Evolutionary conservation across 371 early-diverging fungal species (phyloP).

Genomic region (Mucor piriformis): DNA sequence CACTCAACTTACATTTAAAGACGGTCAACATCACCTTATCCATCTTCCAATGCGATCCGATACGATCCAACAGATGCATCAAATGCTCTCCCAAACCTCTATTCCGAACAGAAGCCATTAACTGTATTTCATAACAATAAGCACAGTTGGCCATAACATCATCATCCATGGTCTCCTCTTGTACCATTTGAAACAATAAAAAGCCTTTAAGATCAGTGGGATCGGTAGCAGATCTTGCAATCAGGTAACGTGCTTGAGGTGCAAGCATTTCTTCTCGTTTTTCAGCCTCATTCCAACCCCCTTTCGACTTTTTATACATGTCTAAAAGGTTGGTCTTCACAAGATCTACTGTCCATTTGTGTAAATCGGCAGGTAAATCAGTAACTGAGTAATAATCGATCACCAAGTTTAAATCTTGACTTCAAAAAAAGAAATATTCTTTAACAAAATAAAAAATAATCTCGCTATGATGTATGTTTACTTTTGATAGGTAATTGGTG

Average conservation of each 20-base stretch:
- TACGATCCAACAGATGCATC: conserved; percentile 48
- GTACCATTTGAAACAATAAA: conserved; percentile 58
- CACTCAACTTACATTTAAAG: conserved; percentile 52
- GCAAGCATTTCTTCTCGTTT: conserved; percentile 57
- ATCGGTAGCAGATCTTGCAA: conserved; percentile 41
- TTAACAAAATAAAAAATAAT: neutral
- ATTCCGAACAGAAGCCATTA: conserved; percentile 41
- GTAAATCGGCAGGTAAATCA: conserved; percentile 41
- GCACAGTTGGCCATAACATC: conserved; percentile 57
- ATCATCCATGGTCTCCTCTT: conserved; percentile 65
- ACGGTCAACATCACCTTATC: conserved; percentile 71
- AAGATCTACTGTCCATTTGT: conserved; percentile 51
- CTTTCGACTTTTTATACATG: conserved; percentile 57
- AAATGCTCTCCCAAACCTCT: conserved; percentile 59
- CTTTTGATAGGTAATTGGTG: conserved; percentile 34
- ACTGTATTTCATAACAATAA: conserved; percentile 62
- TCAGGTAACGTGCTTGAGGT: conserved; percentile 50
- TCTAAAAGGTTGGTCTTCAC: conserved; percentile 59
- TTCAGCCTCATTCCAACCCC: conserved; percentile 57
- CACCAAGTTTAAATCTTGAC: conserved; percentile 26
- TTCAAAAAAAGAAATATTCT: neutral
- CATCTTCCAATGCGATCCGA: conserved; percentile 56
- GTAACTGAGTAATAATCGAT: conserved; percentile 51
- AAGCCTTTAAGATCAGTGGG: conserved; percentile 51
- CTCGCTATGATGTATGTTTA: neutral